These are phyloP conservation scores for Neonectria ditissima DNA, from an alignment of 2,329 filamentous ascomycete species.

Conservation along the genomic window DNA sequence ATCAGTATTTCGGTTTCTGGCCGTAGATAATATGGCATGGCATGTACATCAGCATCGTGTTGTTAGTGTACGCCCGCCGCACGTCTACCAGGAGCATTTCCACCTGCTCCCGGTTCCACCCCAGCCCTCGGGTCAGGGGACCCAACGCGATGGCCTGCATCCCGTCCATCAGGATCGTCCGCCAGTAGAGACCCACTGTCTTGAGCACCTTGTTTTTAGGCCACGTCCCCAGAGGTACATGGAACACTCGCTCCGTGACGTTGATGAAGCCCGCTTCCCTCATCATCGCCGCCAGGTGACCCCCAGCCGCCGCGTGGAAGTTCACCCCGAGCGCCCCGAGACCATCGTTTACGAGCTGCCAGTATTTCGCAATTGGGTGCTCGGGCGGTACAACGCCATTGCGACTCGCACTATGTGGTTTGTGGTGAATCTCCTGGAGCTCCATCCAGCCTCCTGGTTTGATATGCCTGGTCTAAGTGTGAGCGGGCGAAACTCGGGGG, in stretches of 20 bases:
- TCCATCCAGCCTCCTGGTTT: constrained; percentile 68
- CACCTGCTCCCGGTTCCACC: constrained; percentile 61
- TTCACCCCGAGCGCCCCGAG: constrained; percentile 60
- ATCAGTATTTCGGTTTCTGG: constrained; percentile 57
- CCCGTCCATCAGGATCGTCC: constrained; percentile 62
- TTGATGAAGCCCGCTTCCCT: constrained; percentile 64
- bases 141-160: constrained; percentile 64
- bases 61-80: constrained; percentile 61
- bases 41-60: constrained; percentile 63
- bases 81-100: constrained; percentile 62
- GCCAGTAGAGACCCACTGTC: constrained; percentile 64
- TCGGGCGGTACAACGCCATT: constrained; percentile 52
- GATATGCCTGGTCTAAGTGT: constrained; percentile 54
- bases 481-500: neutral
- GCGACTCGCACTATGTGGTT: constrained; percentile 57
- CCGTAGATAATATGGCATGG: constrained; percentile 66
- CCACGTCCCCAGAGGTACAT: constrained; percentile 67
- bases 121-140: constrained; percentile 62
- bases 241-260: constrained; percentile 61
- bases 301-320: constrained; percentile 57
- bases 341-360: constrained; percentile 58
- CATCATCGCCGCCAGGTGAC: constrained; percentile 58
- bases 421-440: constrained; percentile 65
- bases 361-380: constrained; percentile 60
- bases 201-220: constrained; percentile 64